These are phyloP conservation scores for Sporothrix curviconia DNA, from an alignment of 2,329 filamentous ascomycete genomes.

Conservation along the genomic window DNA sequence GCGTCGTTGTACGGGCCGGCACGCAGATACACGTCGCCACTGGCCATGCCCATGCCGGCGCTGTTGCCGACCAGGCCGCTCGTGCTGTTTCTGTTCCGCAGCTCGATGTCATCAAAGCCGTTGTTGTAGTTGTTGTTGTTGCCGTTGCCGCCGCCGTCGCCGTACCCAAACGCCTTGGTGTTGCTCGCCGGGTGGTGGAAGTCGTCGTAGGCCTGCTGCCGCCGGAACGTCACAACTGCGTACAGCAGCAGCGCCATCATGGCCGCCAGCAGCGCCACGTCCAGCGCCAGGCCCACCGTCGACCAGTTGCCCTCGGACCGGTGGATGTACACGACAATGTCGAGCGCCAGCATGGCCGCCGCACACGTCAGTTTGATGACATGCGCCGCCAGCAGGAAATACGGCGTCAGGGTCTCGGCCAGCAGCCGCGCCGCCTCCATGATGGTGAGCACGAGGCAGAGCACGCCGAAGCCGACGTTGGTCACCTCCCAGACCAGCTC, in stretches of 20 bases:
- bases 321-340: slow-evolving; percentile 44
- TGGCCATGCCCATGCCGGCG: slow-evolving; percentile 8
- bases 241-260: slow-evolving; percentile 41
- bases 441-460: slow-evolving; percentile 40
- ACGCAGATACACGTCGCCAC: slow-evolving; percentile 17
- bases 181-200: slow-evolving; percentile 45
- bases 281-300: slow-evolving; percentile 41
- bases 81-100: slow-evolving; percentile 9
- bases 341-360: slow-evolving; percentile 41
- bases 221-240: slow-evolving; percentile 40
- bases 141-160: too few relatives aligned
- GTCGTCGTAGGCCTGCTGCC: slow-evolving; percentile 32
- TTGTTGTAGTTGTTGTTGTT: too few relatives aligned
- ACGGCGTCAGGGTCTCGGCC: slow-evolving; percentile 46
- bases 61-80: neutral
- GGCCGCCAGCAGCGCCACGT: slow-evolving; percentile 41
- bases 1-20: slow-evolving; percentile 16
- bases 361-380: slow-evolving; percentile 44
- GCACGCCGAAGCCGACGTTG: slow-evolving; percentile 44
- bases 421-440: slow-evolving; percentile 36
- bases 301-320: slow-evolving; percentile 42
- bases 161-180: slow-evolving; percentile 43
- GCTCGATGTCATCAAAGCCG: slow-evolving; percentile 23
- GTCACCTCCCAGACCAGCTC: slow-evolving; percentile 49
- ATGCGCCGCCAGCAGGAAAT: slow-evolving; percentile 47